These are phyloP conservation scores for Tolypocladium inflatum DNA, from an alignment of 2,329 filamentous ascomycete species.

Conservation along the genomic window DNA sequence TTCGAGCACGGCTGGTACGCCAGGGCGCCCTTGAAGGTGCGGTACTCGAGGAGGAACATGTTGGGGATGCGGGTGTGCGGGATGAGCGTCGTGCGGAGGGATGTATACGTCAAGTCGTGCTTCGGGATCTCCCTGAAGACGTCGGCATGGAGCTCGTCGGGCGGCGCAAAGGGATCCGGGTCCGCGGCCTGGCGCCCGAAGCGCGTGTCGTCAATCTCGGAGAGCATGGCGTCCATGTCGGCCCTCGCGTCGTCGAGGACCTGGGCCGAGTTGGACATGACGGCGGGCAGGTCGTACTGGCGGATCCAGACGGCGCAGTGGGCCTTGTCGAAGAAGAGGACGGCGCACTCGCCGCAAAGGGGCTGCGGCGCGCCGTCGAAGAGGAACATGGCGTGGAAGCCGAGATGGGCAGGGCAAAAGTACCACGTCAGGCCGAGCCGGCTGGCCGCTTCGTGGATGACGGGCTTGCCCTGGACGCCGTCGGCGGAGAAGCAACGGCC, in stretches of 20 bases:
- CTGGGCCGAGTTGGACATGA: conserved; percentile 1
- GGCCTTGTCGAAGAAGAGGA: conserved; percentile 13
- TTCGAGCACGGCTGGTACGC: conserved; percentile 21
- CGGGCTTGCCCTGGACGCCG: not conserved
- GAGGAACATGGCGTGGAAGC: conserved; percentile 16
- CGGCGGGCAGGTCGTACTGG: conserved; percentile 7
- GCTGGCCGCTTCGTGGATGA: conserved; percentile 11
- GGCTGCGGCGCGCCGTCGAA: conserved; percentile 12
- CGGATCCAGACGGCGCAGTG: conserved; percentile 11
- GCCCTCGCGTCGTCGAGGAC: not conserved
- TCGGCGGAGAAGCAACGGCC: conserved; percentile 13
- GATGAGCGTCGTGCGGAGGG: conserved; percentile 10
- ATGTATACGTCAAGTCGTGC: conserved; percentile 13
- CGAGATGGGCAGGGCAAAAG: conserved; percentile 17
- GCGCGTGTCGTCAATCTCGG: conserved; percentile 1
- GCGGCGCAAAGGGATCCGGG: not conserved
- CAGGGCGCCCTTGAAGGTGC: conserved; percentile 13
- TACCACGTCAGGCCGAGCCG: conserved; percentile 16
- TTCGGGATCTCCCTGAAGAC: conserved; percentile 10
- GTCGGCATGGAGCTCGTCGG: not conserved
- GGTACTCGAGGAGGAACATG: conserved; percentile 15
- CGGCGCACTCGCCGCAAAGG: conserved; percentile 22
- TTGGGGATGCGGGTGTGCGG: conserved; percentile 10
- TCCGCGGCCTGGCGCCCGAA: not conserved
- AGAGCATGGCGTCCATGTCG: conserved; percentile 2